These are phyloP conservation scores for Penicillium glabrum DNA, from an alignment of 2,329 filamentous ascomycete species.

Conservation along the genomic window DNA sequence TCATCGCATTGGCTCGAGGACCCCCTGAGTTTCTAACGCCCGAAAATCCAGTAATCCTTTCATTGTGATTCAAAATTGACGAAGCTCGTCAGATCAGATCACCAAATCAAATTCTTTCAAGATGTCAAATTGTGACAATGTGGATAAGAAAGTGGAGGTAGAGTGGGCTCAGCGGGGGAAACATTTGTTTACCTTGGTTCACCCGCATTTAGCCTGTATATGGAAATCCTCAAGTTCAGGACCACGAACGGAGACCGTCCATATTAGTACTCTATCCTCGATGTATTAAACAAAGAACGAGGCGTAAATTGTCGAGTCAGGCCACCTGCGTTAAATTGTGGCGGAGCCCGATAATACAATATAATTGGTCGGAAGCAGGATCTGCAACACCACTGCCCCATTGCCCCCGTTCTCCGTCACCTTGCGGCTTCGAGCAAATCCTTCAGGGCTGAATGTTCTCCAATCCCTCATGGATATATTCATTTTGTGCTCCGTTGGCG, in stretches of 20 bases:
- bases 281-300: background rate
- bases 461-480: background rate
- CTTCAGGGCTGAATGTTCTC: background rate
- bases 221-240: background rate
- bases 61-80: too few species aligned
- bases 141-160: too few species aligned
- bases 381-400: background rate
- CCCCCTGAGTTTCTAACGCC: too few species aligned
- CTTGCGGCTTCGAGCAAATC: background rate
- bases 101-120: too few species aligned
- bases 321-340: background rate
- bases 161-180: too few species aligned
- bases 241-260: background rate
- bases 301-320: too few species aligned
- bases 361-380: background rate
- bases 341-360: background rate
- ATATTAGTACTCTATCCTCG: background rate
- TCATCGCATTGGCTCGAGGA: too few species aligned
- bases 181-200: too few species aligned
- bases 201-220: background rate
- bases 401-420: background rate
- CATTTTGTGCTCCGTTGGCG: background rate
- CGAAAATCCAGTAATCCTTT: too few species aligned
- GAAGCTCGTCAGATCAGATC: too few species aligned
- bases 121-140: too few species aligned